These are phyloP conservation scores for Fusarium subglutinans DNA, from an alignment of 2,329 filamentous ascomycete genomes.

Conservation along the genomic window DNA sequence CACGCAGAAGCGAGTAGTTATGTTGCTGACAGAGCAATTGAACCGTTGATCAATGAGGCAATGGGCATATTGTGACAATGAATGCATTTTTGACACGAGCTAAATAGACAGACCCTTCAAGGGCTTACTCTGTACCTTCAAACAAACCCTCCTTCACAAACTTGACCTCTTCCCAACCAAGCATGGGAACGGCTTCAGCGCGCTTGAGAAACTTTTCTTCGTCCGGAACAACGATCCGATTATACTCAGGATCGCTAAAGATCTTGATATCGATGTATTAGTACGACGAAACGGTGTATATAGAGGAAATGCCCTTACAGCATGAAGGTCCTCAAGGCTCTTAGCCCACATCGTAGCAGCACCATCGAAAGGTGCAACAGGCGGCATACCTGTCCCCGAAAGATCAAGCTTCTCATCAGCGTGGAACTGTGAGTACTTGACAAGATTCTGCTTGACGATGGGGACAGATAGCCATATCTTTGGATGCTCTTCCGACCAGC, in stretches of 20 bases:
- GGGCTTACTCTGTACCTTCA: fast-evolving
- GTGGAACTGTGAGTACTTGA: neutral
- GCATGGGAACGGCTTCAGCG: fast-evolving
- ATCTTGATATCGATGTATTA: fast-evolving
- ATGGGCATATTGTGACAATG: too few relatives aligned
- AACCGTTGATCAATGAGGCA: too few relatives aligned
- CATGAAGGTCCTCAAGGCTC: neutral
- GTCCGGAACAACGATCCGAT: neutral
- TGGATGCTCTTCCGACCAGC: neutral
- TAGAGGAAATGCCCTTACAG: fast-evolving
- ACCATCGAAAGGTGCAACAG: neutral
- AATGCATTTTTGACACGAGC: too few relatives aligned
- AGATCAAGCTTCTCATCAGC: neutral
- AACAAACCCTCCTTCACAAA: fast-evolving
- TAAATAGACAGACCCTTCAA: too few relatives aligned
- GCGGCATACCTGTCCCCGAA: neutral
- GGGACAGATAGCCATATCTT: neutral
- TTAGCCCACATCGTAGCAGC: neutral
- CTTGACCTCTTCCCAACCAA: neutral
- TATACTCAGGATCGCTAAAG: neutral
- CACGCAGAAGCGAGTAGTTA: too few relatives aligned
- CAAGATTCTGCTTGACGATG: neutral
- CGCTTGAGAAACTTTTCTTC: neutral
- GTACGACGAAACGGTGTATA: fast-evolving
- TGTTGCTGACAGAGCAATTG: too few relatives aligned